Evolutionary conservation across 345 rosid species (phyloP).

Genomic region (Salix suchowensis): DNA sequence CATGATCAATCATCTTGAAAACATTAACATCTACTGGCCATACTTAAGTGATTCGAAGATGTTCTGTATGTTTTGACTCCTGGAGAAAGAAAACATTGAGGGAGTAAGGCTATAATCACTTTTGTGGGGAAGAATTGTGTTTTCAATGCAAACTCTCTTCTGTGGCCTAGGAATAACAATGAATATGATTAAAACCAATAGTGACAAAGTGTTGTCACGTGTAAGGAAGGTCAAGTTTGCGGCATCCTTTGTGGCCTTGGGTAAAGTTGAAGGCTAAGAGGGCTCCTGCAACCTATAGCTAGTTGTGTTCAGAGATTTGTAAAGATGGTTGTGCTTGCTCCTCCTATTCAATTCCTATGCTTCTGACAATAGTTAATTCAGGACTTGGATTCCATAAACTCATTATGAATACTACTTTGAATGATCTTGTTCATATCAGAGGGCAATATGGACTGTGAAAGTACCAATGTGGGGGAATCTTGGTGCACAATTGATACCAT

Average conservation of each 20-base stretch:
- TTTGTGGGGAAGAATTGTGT: no score
- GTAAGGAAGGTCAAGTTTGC: background rate
- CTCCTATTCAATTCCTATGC: background rate
- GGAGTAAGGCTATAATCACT: no score
- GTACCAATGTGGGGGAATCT: background rate
- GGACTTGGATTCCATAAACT: background rate
- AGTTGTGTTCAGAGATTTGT: background rate
- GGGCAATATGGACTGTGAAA: background rate
- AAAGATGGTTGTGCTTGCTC: background rate
- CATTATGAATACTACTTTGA: background rate
- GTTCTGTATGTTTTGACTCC: no score
- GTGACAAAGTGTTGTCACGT: no score
- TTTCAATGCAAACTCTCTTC: no score
- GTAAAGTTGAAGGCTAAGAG: background rate
- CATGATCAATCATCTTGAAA: background rate
- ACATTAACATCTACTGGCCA: background rate
- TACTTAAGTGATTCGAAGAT: no score
- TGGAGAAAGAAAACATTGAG: no score
- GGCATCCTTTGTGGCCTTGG: background rate
- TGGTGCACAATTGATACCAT: background rate
- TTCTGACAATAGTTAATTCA: no score
- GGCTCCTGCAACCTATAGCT: background rate
- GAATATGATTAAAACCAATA: no score
- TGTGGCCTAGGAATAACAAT: no score
- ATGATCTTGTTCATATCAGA: background rate